Percentiles rank a stretch among this genome's conserved stretches.
Conservation (phyloP, 2,329 filamentous ascomycete genomes). For the Monilinia aucupariae region DNA sequence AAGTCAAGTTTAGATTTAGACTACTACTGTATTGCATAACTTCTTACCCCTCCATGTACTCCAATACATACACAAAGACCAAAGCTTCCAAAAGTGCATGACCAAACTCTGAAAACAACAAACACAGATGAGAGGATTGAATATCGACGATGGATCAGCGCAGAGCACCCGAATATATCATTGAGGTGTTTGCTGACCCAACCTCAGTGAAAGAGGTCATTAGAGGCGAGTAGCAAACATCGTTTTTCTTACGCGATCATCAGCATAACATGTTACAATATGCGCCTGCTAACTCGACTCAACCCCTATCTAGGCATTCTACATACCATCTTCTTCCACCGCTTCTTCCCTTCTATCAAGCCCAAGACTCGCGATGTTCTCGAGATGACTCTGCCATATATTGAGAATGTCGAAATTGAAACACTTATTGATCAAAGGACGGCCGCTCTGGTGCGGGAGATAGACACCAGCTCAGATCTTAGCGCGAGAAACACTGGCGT, state of each 20-base stretch:
- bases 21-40: slow-evolving; percentile 12
- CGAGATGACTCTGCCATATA: slow-evolving; percentile 81
- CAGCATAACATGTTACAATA: neutral
- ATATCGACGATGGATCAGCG: slow-evolving; percentile 52
- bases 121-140: slow-evolving; percentile 14
- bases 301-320: slow-evolving; percentile 62
- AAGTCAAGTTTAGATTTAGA: slow-evolving; percentile 5
- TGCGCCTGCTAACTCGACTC: slow-evolving; percentile 4
- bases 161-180: slow-evolving; percentile 76
- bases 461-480: slow-evolving; percentile 53
- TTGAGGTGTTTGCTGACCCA: slow-evolving; percentile 91
- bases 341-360: slow-evolving; percentile 83
- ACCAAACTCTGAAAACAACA: slow-evolving; percentile 8
- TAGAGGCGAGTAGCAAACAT: slow-evolving; percentile 56
- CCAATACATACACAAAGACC: slow-evolving; percentile 13
- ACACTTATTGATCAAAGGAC: slow-evolving; percentile 89
- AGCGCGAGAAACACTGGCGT: slow-evolving; percentile 47
- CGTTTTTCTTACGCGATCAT: slow-evolving; percentile 9
- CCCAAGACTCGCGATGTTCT: slow-evolving; percentile 84
- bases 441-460: slow-evolving; percentile 70
- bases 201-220: slow-evolving; percentile 86
- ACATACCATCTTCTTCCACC: slow-evolving; percentile 98
- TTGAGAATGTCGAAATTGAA: slow-evolving; percentile 85
- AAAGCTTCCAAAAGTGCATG: slow-evolving; percentile 11
- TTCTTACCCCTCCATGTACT: slow-evolving; percentile 16